Base-by-base conservation (phyloP, 2,329 filamentous ascomycete species). In the Fusarium sp. region DNA sequence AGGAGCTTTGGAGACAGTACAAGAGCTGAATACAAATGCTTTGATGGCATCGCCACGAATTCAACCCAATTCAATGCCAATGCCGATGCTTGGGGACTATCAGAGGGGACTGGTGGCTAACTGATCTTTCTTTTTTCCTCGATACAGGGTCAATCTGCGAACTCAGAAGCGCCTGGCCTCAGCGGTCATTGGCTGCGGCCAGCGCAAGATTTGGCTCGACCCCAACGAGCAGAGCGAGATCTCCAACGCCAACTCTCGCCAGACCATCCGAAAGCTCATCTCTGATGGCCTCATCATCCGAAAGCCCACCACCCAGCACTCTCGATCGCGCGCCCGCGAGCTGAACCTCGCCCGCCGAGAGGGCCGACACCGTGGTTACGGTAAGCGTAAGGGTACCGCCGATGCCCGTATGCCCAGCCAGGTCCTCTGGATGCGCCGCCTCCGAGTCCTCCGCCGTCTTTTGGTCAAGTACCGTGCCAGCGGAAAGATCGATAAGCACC, bases 161-260 rank as follows among this genome's bases (percentile, higher is more conserved):
- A 98, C 96, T 85, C 96, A 99, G 91, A 99, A 99, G 92, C 95
- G 96, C 88, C 94, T 99, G 81, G 96, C 96, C 84, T 93, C 96
- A 82, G 92, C 95, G 85, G 96, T 99, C 84, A 93, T 97, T 84
- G 94, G 94, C 89, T 97, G 93, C 88, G 96, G 96, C 84, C 91
- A 99, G 92, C 93, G 95, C 91, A 99, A 99, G 93, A 97, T 99
- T 87, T 99, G 96, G 96, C 94, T 99, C 83, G 96, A 99, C 87
- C 96, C 96, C 85, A 98, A 96, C 84, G 96, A 99, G 89, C 90
- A 94, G 87, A 96, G 86, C 89, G 96, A 99, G 87, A 99, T 99
- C 88, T 94, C 92, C 88, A 98, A 97, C 86, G 96, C 96, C 91
- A 99, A 99, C 92, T 98, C 95, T 80, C 95, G 96, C 81, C 95